Conservation (phyloP, 371 early-diverging fungal genomes). For the Mucor mucedo region DNA sequence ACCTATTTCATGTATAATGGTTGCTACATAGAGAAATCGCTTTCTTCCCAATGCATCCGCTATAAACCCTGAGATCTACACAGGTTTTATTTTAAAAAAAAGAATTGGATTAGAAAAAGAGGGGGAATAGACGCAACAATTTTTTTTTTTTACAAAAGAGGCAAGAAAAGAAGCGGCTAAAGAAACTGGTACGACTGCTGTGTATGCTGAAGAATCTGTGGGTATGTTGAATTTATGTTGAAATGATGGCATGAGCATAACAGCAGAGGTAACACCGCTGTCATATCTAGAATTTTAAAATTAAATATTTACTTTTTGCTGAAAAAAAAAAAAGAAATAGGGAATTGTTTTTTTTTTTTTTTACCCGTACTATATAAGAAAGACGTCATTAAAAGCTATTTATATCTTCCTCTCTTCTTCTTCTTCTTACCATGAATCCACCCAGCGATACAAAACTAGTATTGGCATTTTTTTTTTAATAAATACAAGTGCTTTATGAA, state of each 20-base stretch:
- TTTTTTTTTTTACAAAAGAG: slow-evolving; percentile 32
- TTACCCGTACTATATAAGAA: slow-evolving; percentile 38
- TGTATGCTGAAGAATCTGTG: slow-evolving; percentile 18
- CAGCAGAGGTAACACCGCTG: slow-evolving; percentile 49
- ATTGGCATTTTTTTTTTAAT: no score
- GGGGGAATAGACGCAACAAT: neutral
- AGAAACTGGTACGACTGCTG: slow-evolving; percentile 36
- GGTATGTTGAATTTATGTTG: slow-evolving; percentile 27
- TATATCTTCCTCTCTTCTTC: neutral
- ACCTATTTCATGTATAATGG: slow-evolving; percentile 73
- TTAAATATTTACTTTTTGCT: neutral
- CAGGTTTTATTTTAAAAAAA: neutral
- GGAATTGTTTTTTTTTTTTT: slow-evolving; percentile 5
- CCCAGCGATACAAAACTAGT: slow-evolving; percentile 49
- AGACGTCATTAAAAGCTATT: neutral
- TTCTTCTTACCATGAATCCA: slow-evolving; percentile 46
- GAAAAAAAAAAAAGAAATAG: neutral
- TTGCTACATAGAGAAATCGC: slow-evolving; percentile 52
- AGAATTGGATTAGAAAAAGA: no score
- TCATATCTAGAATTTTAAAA: slow-evolving; percentile 44
- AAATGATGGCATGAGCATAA: slow-evolving; percentile 49
- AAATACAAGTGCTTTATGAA: no score
- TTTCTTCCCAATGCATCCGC: slow-evolving; percentile 47
- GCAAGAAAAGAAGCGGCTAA: slow-evolving; percentile 37
- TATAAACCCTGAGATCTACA: slow-evolving; percentile 46